Percentiles rank a stretch among this genome's conserved stretches.
These are phyloP conservation scores for Sideroxylon spinosum DNA, from an alignment of 179 eudicot species.

Conservation along the genomic window DNA sequence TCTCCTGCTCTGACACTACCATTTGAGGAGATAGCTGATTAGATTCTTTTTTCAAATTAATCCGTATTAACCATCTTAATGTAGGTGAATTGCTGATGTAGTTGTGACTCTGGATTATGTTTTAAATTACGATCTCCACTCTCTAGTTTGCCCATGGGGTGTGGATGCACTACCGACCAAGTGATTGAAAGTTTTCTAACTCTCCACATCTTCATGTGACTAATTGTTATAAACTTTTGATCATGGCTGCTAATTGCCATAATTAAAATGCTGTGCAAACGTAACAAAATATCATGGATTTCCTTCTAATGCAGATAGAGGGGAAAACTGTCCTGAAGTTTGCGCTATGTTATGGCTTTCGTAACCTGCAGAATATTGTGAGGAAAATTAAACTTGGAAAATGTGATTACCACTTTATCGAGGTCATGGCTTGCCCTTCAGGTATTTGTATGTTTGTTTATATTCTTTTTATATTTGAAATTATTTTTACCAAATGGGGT, in stretches of 20 bases:
- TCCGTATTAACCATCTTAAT: background rate
- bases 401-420: conserved; percentile 84
- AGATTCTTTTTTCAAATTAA: background rate
- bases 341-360: conserved; percentile 90
- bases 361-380: conserved; percentile 86
- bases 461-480: background rate
- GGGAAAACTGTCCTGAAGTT: conserved; percentile 79
- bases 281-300: background rate
- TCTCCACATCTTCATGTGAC: background rate
- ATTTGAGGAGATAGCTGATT: conserved; percentile 2
- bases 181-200: background rate
- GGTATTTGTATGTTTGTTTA: conserved; percentile 33
- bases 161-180: background rate
- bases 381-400: conserved; percentile 76
- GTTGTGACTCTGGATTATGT: background rate
- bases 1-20: background rate
- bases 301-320: conserved; percentile 52
- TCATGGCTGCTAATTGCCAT: background rate
- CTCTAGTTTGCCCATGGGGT: background rate
- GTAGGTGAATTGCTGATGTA: background rate
- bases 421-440: conserved; percentile 99
- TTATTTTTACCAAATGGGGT: background rate
- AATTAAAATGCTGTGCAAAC: background rate
- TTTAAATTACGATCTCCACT: background rate
- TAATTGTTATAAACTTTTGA: background rate